Percentiles rank a stretch among this genome's conserved stretches.
Evolutionary conservation across 441 rosid genomes (phyloP).

Genomic region (Syzygium malaccense): DNA sequence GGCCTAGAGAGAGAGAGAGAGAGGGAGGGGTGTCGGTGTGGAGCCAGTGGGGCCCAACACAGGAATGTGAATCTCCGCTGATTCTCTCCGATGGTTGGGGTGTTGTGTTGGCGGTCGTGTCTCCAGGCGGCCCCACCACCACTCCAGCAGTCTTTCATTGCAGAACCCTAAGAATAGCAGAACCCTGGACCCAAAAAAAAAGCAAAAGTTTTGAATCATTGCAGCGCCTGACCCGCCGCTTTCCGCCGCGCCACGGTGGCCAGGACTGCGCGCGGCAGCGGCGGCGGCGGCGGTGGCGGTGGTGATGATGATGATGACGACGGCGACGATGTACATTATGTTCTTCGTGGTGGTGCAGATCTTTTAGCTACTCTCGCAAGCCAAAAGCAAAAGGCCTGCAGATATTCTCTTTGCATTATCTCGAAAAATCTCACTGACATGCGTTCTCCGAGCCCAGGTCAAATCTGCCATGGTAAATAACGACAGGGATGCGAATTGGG

Average conservation of each 20-base stretch:
- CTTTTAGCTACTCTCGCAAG: neutral
- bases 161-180: no score
- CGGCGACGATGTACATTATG: neutral
- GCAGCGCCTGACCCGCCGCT: neutral
- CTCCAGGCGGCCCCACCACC: neutral
- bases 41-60: neutral
- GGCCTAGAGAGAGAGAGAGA: neutral
- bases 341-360: neutral
- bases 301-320: neutral
- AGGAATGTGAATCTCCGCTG: neutral
- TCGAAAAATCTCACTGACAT: neutral
- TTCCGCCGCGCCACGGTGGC: neutral
- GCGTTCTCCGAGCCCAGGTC: neutral
- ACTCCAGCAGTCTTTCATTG: neutral
- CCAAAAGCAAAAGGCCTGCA: neutral
- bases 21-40: neutral
- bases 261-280: neutral
- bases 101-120: neutral
- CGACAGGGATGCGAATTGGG: neutral
- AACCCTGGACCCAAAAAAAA: no score
- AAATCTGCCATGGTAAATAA: neutral
- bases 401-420: neutral
- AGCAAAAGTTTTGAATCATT: neutral
- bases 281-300: no score
- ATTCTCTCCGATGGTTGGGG: neutral